These are phyloP conservation scores for Candida coquimbonensis DNA, from an alignment of 805 yeast species.

Conservation along the genomic window DNA sequence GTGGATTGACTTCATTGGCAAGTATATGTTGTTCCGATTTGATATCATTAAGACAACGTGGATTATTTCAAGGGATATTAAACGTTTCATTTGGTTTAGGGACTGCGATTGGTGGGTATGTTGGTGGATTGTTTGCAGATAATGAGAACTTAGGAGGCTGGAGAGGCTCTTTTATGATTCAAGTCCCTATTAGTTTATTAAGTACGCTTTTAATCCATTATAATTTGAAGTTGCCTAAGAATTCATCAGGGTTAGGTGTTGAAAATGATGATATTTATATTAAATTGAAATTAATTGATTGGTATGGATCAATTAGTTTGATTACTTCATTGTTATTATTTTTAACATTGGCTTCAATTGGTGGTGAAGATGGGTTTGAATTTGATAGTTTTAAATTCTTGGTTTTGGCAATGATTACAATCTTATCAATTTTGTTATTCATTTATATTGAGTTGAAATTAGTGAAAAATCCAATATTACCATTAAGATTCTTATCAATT, in stretches of 20 bases:
- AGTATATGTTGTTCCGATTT: constrained; percentile 75
- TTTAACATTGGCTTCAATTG: constrained; percentile 46
- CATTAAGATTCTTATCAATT: constrained; percentile 45
- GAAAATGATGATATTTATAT: constrained; percentile 33
- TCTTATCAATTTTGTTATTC: constrained; percentile 34
- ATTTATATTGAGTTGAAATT: constrained; percentile 33
- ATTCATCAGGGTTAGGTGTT: constrained; percentile 48
- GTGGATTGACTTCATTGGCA: constrained; percentile 70
- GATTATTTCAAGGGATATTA: constrained; percentile 75
- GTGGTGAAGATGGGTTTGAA: constrained; percentile 38
- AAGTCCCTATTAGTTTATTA: constrained; percentile 43
- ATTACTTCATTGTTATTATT: constrained; percentile 38
- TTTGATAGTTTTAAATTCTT: constrained; percentile 28
- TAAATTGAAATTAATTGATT: constrained; percentile 50
- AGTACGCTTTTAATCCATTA: constrained; percentile 35
- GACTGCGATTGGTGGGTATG: constrained; percentile 61
- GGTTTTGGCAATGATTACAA: constrained; percentile 28
- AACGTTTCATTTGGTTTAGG: constrained; percentile 75
- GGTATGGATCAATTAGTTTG: constrained; percentile 41
- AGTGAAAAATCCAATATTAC: constrained; percentile 54
- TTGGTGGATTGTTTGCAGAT: constrained; percentile 45
- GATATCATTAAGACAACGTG: constrained; percentile 70
- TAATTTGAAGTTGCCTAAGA: constrained; percentile 36
- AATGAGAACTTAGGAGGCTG: constrained; percentile 40
- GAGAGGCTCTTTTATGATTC: constrained; percentile 43